These are phyloP conservation scores for Podila minutissima DNA, from an alignment of 192 early-diverging fungal genomes.

Conservation along the genomic window DNA sequence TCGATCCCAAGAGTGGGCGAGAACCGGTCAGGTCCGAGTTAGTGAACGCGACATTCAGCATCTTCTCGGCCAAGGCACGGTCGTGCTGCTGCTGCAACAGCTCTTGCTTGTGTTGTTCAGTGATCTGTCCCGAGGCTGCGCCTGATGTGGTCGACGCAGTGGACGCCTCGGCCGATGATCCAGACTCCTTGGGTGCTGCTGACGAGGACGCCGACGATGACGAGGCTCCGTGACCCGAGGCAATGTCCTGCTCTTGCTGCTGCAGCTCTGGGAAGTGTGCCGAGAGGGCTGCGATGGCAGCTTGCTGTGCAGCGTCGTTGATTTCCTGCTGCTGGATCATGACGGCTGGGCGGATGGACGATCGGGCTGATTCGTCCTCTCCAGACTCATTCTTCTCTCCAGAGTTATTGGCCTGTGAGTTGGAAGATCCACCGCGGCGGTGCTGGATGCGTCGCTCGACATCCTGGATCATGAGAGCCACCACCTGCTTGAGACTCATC, in stretches of 20 bases:
- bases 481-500: slow-evolving; percentile 38
- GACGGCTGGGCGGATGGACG: neutral
- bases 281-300: slow-evolving; percentile 34
- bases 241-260: slow-evolving; percentile 22
- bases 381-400: neutral
- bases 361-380: too few relatives aligned
- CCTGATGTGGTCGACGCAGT: slow-evolving; percentile 2
- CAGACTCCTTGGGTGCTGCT: slow-evolving; percentile 6
- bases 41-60: slow-evolving; percentile 38
- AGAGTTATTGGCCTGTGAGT: neutral
- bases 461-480: slow-evolving; percentile 40
- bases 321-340: slow-evolving; percentile 32
- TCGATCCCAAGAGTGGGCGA: neutral
- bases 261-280: slow-evolving; percentile 37
- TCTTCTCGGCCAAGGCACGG: slow-evolving; percentile 40
- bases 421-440: slow-evolving; percentile 20
- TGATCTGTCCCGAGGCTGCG: slow-evolving; percentile 1
- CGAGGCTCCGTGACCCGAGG: neutral
- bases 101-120: slow-evolving; percentile 20
- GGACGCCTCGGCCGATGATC: neutral
- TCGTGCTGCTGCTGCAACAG: slow-evolving; percentile 34
- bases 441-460: slow-evolving; percentile 40
- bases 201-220: neutral
- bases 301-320: slow-evolving; percentile 45
- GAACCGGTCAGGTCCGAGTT: slow-evolving; percentile 24